Conservation (phyloP, 2,329 filamentous ascomycete genomes). For the Apiospora koreana region DNA sequence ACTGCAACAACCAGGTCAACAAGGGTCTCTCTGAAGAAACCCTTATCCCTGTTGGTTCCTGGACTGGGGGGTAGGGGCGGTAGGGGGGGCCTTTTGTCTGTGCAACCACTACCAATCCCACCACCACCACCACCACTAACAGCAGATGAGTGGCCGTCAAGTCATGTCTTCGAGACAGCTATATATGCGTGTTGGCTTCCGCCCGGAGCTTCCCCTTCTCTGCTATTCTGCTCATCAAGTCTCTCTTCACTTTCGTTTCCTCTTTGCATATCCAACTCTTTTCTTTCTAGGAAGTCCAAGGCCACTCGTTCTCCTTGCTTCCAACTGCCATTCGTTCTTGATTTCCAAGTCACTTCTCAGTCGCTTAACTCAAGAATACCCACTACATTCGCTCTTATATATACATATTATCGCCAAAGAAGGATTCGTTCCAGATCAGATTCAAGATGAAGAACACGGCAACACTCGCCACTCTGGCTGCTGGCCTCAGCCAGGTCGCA, state of each 20-base stretch:
- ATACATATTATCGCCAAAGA: not conserved
- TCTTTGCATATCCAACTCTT: slow-evolving; percentile 27
- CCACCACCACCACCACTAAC: not conserved
- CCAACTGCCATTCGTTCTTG: slow-evolving; percentile 33
- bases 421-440: slow-evolving; percentile 15
- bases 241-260: slow-evolving; percentile 30
- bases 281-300: slow-evolving; percentile 44
- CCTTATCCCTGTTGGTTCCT: not conserved
- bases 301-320: slow-evolving; percentile 58
- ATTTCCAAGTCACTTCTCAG: slow-evolving; percentile 18
- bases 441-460: slow-evolving; percentile 53
- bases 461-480: slow-evolving; percentile 51
- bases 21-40: not conserved
- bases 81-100: not conserved
- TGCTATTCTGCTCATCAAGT: slow-evolving; percentile 22
- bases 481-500: slow-evolving; percentile 49
- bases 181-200: slow-evolving; percentile 28
- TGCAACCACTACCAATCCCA: not conserved
- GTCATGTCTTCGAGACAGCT: slow-evolving; percentile 14
- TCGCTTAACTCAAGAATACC: not conserved
- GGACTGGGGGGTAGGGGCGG: not conserved
- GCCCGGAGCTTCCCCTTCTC: slow-evolving; percentile 16
- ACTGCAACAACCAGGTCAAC: not conserved
- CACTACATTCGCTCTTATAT: slow-evolving; percentile 16
- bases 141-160: not conserved